phyloP scores from a whole-genome alignment of 108 stramenopile species.

The Pseudonitzschia delicatissima region DNA sequence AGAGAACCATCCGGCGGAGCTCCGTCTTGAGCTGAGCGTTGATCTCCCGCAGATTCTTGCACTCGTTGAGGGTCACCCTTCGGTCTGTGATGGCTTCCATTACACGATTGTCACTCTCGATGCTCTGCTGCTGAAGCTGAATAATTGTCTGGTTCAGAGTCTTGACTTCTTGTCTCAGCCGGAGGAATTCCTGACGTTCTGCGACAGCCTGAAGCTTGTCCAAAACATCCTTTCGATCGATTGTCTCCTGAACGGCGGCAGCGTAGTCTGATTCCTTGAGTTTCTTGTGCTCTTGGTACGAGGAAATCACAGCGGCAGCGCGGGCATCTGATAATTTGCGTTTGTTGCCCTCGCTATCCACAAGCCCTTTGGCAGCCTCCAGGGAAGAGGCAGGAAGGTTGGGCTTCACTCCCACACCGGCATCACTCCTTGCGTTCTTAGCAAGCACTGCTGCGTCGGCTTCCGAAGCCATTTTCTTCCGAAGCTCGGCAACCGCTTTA shows the following conservation, averaged over 20 bases:
- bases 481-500: background rate
- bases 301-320: background rate
- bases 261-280: background rate
- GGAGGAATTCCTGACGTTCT: slow-evolving; percentile 6
- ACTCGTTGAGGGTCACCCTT: slow-evolving; percentile 6
- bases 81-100: slow-evolving; percentile 13
- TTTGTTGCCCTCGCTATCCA: background rate
- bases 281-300: background rate
- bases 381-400: background rate
- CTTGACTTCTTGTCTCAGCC: background rate
- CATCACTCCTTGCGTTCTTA: background rate
- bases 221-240: slow-evolving; percentile 6
- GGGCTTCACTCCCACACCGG: background rate
- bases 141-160: slow-evolving; percentile 2
- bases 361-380: background rate
- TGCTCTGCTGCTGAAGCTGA: slow-evolving; percentile 4
- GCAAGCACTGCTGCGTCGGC: background rate
- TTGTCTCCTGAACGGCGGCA: slow-evolving; percentile 6
- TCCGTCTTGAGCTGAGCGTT: slow-evolving; percentile 7
- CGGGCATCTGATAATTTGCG: background rate
- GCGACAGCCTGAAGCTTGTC: slow-evolving; percentile 10
- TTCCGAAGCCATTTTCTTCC: slow-evolving; percentile 1
- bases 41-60: slow-evolving; percentile 9
- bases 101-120: background rate
- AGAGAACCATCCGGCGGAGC: slow-evolving; percentile 11